phyloP scores from a whole-genome alignment of 1,284 basidiomycete species.

The Pascua guehoae region DNA sequence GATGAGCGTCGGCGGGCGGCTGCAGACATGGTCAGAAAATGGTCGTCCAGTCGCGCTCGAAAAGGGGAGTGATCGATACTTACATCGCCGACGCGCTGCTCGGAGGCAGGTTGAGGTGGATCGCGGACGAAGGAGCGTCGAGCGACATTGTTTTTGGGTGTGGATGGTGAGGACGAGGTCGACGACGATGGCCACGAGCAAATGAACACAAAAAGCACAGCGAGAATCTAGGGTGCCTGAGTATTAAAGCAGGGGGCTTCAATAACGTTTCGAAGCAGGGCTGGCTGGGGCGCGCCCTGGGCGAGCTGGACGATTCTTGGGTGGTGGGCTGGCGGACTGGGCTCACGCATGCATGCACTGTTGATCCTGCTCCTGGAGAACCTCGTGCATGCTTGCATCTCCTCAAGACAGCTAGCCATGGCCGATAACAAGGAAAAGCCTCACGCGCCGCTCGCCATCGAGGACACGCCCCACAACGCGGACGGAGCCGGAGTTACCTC shows the following conservation, averaged over 20 bases:
- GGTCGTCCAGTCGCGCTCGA: not conserved
- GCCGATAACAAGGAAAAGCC: conserved; percentile 1
- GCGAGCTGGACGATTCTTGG: too few species aligned
- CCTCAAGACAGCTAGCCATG: not conserved
- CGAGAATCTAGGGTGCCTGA: too few species aligned
- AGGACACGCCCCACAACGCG: conserved; percentile 5
- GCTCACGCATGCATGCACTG: too few species aligned
- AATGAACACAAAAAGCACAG: not conserved
- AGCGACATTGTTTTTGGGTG: conserved; percentile 37
- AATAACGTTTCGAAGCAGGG: conserved; percentile 4
- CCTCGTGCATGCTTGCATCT: not conserved
- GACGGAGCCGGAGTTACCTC: conserved; percentile 20
- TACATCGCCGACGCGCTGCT: conserved; percentile 38
- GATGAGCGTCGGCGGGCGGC: conserved; percentile 66
- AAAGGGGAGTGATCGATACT: conserved; percentile 6
- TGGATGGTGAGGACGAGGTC: not conserved
- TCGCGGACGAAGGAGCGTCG: conserved; percentile 44
- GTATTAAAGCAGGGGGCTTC: not conserved
- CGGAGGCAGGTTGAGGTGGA: conserved; percentile 47
- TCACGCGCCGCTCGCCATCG: conserved; percentile 12
- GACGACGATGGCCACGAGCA: not conserved
- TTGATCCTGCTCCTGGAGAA: too few species aligned
- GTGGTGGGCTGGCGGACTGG: too few species aligned
- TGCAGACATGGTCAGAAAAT: conserved; percentile 12
- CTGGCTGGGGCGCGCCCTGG: not conserved